Conservation (phyloP, 805 yeast genomes). For the Yarrowia phangngaensis region DNA sequence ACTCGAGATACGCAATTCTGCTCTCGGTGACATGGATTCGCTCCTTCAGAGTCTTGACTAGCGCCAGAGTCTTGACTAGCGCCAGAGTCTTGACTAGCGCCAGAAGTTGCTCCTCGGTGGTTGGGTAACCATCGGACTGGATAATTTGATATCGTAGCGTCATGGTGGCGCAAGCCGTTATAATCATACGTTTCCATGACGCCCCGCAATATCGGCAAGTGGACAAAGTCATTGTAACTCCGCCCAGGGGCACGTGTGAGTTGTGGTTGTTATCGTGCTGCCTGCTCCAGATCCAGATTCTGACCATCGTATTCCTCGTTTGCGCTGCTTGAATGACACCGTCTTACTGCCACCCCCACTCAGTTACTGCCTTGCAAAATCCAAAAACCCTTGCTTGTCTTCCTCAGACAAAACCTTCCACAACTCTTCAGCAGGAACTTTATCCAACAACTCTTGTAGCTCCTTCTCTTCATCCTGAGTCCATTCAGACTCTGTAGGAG, state of each 20-base stretch:
- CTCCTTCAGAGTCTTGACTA: slow-evolving; percentile 37
- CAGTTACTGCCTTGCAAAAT: slow-evolving; percentile 14
- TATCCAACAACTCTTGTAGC: slow-evolving; percentile 28
- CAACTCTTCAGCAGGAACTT: slow-evolving; percentile 28
- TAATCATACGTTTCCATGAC: too few species aligned
- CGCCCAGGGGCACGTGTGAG: too few species aligned
- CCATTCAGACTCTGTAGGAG: slow-evolving; percentile 1
- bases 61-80: slow-evolving; percentile 35
- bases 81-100: slow-evolving; percentile 35
- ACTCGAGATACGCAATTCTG: slow-evolving; percentile 33
- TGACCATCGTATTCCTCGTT: too few species aligned
- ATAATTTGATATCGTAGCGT: too few species aligned
- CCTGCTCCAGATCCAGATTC: too few species aligned
- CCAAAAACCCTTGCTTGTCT: slow-evolving; percentile 26
- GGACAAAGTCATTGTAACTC: too few species aligned
- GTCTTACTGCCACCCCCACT: too few species aligned
- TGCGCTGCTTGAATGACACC: too few species aligned
- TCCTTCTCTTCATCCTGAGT: slow-evolving; percentile 27
- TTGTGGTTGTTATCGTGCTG: too few species aligned
- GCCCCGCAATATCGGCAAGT: too few species aligned
- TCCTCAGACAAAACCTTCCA: slow-evolving; percentile 29
- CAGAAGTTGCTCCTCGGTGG: slow-evolving; percentile 31
- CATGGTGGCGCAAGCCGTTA: too few species aligned
- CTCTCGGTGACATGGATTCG: slow-evolving; percentile 37
- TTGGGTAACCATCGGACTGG: too few species aligned